A percentile compares a stretch with the other conserved stretches of the same genome.
phyloP scores from a whole-genome alignment of 1,284 basidiomycete species.

The Apiotrichum montevideense region DNA sequence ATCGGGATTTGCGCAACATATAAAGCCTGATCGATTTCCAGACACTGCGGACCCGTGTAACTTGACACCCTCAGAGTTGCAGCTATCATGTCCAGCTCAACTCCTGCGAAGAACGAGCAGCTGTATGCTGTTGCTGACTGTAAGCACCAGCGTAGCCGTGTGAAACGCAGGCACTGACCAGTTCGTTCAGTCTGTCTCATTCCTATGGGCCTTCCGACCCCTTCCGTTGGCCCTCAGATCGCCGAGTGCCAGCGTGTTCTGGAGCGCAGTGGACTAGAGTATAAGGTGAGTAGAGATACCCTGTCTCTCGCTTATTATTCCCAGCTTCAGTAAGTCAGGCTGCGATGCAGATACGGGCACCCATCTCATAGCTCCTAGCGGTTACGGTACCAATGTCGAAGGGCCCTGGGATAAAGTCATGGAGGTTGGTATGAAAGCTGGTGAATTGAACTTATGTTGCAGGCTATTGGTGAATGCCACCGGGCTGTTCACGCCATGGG shows the following conservation, averaged over 20 bases:
- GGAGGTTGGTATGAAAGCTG: constrained; percentile 18
- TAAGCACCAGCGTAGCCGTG: constrained; percentile 1
- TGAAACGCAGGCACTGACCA: neutral
- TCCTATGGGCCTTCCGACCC: constrained; percentile 43
- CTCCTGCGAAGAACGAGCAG: neutral
- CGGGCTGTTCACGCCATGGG: constrained; percentile 67
- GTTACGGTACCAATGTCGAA: constrained; percentile 84
- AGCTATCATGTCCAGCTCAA: neutral
- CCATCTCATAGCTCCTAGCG: constrained; percentile 54
- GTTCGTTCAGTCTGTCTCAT: constrained; percentile 43
- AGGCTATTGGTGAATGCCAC: constrained; percentile 64
- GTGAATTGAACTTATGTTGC: neutral
- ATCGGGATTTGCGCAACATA: no score
- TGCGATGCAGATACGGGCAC: no score
- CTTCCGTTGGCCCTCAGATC: constrained; percentile 48
- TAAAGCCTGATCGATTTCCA: no score
- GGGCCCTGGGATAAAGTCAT: constrained; percentile 75
- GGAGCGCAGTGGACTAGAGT: constrained; percentile 70
- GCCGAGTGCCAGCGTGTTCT: constrained; percentile 67
- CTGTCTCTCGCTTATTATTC: neutral
- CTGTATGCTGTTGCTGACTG: constrained; percentile 27
- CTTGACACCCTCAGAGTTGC: no score
- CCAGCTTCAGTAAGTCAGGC: constrained; percentile 55
- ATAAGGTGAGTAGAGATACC: constrained; percentile 55
- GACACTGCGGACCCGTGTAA: no score